Evolutionary conservation across 2,329 filamentous ascomycete species (phyloP), one percentile per base, ranked within the genome.

Genomic region (Penicillium sp.): DNA sequence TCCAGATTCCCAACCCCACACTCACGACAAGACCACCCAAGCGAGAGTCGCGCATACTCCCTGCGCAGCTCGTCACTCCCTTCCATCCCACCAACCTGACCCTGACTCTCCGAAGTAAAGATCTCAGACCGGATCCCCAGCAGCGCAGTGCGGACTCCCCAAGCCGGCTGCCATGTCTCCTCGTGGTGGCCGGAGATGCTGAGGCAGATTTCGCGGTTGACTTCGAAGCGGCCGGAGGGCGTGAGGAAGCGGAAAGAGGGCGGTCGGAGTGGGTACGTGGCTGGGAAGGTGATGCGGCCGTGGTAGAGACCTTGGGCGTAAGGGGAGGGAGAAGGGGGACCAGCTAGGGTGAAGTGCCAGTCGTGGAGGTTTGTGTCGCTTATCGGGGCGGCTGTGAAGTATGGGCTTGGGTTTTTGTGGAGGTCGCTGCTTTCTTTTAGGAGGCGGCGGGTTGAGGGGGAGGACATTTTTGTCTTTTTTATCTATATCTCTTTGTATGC

Each of bases 271-370:
- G 94, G 94, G 74, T 99, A 99, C 2, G 89, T 85, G 0, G 92
- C 84, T 1, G 94, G 94, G 1, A 99, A 85, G 38, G 92, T 84
- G 72, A 99, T 97, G 69, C 93, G 91, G 56, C 94, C 94, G 76
- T 99, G 94, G 79, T 97, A 99, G 68, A 97, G 84, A 46, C 94
- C 94, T 32, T 81, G 79, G 43, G 85, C 85, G 76, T 92, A 97
- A 37, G 87, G 85, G 0, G 91, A 92, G 14, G 91, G 92, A 18
- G 84, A 80, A 0, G 93, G 93, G 0, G 93, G 92, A 0, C 94
- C 94, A 50, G 88, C 86, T n/a, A 99, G 82, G 0, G 94, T 99
- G 77, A 97, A 99, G 79, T 99, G 94, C 94, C 94, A 99, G 76
- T 97, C 92, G 77, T 96, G 96, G 52, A 99, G 86, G 75, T 97